phyloP scores from a whole-genome alignment of 768 basidiomycete genomes.

The Hysterangium stoloniferum region DNA sequence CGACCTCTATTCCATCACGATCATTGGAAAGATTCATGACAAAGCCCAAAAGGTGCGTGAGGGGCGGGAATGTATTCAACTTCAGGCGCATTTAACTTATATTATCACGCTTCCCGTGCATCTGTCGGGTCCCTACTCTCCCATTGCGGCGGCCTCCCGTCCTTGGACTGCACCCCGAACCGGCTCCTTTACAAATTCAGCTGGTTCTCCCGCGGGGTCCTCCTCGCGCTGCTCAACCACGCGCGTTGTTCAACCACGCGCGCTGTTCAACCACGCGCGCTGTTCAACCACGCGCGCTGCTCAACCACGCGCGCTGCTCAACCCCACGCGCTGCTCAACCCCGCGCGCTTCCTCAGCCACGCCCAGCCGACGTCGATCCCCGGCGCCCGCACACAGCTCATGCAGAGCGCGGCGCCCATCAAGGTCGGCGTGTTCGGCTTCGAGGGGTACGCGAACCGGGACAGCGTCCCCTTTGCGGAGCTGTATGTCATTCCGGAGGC shows the following conservation, averaged over 20 bases:
- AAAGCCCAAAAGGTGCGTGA: constrained; percentile 80
- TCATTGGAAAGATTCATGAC: constrained; percentile 86
- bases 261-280: too few species aligned
- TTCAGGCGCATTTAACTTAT: background rate
- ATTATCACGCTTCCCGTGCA: too few species aligned
- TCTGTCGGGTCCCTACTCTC: too few species aligned
- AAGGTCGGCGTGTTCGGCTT: constrained; percentile 95
- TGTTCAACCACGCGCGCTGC: too few species aligned
- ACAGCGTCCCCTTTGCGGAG: constrained; percentile 85
- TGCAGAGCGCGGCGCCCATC: constrained; percentile 88
- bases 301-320: too few species aligned
- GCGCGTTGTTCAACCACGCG: too few species aligned
- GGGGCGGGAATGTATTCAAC: background rate
- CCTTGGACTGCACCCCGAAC: constrained; percentile 85
- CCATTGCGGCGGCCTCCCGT: constrained; percentile 94
- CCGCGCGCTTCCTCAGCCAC: constrained; percentile 68
- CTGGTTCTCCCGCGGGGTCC: constrained; percentile 94
- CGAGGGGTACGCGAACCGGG: constrained; percentile 94
- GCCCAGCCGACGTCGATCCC: constrained; percentile 58
- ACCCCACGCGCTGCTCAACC: too few species aligned
- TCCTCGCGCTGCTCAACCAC: constrained; percentile 92
- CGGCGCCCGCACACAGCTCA: constrained; percentile 81
- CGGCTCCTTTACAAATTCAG: constrained; percentile 99
- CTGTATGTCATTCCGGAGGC: constrained; percentile 92
- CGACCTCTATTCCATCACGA: constrained; percentile 90